These are phyloP conservation scores for Backusella tarrabulga DNA, from an alignment of 192 early-diverging fungal genomes.

Conservation along the genomic window DNA sequence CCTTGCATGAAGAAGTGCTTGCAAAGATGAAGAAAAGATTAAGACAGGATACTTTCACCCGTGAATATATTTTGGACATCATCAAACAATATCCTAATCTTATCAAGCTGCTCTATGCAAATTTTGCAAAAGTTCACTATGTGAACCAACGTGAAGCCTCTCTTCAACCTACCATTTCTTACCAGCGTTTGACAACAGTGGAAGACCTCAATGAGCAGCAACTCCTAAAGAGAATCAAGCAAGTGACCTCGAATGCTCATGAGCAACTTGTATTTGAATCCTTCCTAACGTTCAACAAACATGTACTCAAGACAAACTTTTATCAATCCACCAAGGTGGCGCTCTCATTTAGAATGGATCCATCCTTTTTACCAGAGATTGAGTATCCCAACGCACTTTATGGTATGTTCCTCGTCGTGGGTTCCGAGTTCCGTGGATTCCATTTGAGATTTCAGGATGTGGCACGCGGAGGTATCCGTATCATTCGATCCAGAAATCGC, in stretches of 20 bases:
- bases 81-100: slow-evolving; percentile 93
- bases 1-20: slow-evolving; percentile 88
- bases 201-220: slow-evolving; percentile 78
- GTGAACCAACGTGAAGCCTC: slow-evolving; percentile 64
- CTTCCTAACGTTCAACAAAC: slow-evolving; percentile 94
- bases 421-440: slow-evolving; percentile 98
- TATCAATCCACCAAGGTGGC: slow-evolving; percentile 99
- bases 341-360: slow-evolving; percentile 95
- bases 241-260: slow-evolving; percentile 88
- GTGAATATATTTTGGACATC: slow-evolving; percentile 97
- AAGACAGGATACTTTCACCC: slow-evolving; percentile 96
- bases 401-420: slow-evolving; percentile 96
- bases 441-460: slow-evolving; percentile 97
- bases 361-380: slow-evolving; percentile 87
- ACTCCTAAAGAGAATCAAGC: slow-evolving; percentile 87
- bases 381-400: slow-evolving; percentile 92
- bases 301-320: slow-evolving; percentile 99
- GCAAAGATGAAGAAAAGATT: slow-evolving; percentile 98
- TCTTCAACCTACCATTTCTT: slow-evolving; percentile 75
- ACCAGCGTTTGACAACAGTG: slow-evolving; percentile 82
- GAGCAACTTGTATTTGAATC: slow-evolving; percentile 95
- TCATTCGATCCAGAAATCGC: slow-evolving; percentile 93
- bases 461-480: slow-evolving; percentile 98
- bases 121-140: slow-evolving; percentile 97
- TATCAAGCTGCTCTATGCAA: slow-evolving; percentile 88